Base-by-base conservation (phyloP, 129 eudicot species). In the Pseudognaphalium luteoalbum region DNA sequence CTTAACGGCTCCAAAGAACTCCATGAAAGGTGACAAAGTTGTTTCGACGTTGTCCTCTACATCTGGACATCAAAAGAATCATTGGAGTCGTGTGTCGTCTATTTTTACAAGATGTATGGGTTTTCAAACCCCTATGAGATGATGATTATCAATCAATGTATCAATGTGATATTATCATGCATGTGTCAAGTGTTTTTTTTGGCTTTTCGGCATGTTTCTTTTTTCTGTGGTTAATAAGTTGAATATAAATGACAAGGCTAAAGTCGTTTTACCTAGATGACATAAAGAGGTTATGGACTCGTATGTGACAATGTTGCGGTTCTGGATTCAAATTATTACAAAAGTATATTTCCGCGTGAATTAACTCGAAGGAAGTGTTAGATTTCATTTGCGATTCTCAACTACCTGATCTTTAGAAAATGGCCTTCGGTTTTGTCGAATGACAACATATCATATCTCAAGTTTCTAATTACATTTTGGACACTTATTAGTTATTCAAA, bases 101-200 rank as follows among this genome's bases (percentile, higher is more conserved):
- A 78, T 86, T 73, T 86, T 83, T 25, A 76, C 84, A 11, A 68
- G 82, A 67, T 86, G 90, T 52, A 61, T 77, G 2, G 60, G 85
- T 6, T 72, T 83, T 61, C 78, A 32, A 74, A 25, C 60, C 14
- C 37, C 58, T 44, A 28, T 74, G 70, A 60, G 70, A 74, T 61
- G 68, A 64, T 17, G 17, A 28, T 25, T 25, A 61, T 21, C n/a
- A 7, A 44, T 44, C 47, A 2, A 42, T 42, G 22, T 4, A 61
- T 58, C 66, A 28, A 1, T 22, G 14, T 29, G 75, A 29, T 70
- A 51, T 10, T 25, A 29, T 51, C 28, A 70, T 6, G 63, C n/a
- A 51, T 21, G 25, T 28, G 41, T 16, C 5, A 32, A 67, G 8
- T 34, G 5, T 30, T 16, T 32, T 66, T 66, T 66, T 2, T 7